Base-by-base conservation (phyloP, 768 basidiomycete species). In the Pleurotus pulmonarius region DNA sequence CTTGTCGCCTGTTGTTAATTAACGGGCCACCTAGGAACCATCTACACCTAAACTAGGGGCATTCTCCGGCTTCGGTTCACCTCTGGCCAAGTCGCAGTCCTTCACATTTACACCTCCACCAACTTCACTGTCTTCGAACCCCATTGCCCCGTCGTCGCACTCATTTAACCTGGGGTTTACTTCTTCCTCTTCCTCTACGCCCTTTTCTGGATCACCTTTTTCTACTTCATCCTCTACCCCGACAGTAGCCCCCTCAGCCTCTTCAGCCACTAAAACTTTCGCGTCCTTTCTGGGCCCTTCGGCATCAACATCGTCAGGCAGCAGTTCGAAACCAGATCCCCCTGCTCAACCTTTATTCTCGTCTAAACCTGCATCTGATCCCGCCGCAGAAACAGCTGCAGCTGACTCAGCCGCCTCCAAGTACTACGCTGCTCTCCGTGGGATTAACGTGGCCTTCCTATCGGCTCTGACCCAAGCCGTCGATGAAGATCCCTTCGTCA, bases 361-460 rank as follows among this genome's bases (percentile, higher is more conserved):
- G 3, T 46, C 62, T 46, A 22, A 59, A n/a, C 12, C 55, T 20
- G 25, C 24, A 37, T 22, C 63, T 45, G 47, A 63, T 4, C 53
- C 66, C 4, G 49, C 13, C 11, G 55, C 51, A 26, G 58, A 56
- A 16, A 44, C 60, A 55, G 61, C 60, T 60, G 71, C 61, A 59
- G 68, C 60, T n/a, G 64, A 69, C 38, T 63, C 71, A 29, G 61
- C 62, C 13, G 75, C 77, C 37, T 61, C 82, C 13, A 80, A 81
- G 52, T 90, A 86, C 65, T 90, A 83, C 70, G 81, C 73, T 40
- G 80, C 83, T 22, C 77, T 92, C n/a, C 84, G 90, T 37, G 89
- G 88, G 12, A 76, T 92, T 41, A 92, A 92, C 63, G 69, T 79
- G 34, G 88, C 87, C 2, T 73, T 91, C 58, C 65, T 87, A 20